A percentile compares a stretch with the other conserved stretches of the same genome.
Conservation (phyloP, 208 protist genomes). For the Polymyxa betae region DNA sequence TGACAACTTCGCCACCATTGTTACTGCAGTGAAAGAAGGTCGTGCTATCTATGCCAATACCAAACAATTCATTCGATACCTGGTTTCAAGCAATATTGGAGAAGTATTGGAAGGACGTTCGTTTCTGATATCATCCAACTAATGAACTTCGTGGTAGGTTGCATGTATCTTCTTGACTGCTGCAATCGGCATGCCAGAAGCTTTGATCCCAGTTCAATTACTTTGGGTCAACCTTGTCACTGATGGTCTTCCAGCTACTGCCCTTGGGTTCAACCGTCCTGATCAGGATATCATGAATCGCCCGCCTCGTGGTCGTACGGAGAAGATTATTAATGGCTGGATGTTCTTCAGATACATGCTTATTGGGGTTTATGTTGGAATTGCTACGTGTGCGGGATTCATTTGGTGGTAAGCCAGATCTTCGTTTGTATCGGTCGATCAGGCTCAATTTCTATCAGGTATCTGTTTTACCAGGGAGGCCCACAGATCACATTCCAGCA, state of each 20-base stretch:
- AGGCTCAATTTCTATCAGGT: background rate
- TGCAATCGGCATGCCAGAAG: constrained; percentile 85
- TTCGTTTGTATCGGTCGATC: constrained; percentile 21
- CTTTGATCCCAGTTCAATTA: constrained; percentile 91
- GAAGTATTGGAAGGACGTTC: constrained; percentile 72
- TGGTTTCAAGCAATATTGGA: constrained; percentile 94
- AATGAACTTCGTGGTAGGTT: constrained; percentile 62
- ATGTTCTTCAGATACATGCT: constrained; percentile 68
- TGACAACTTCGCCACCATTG: constrained; percentile 91
- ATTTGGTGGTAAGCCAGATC: constrained; percentile 65
- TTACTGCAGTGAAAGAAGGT: constrained; percentile 91
- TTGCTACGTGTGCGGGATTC: constrained; percentile 69
- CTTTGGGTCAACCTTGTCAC: constrained; percentile 98
- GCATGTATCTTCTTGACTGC: constrained; percentile 75
- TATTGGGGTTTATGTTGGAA: constrained; percentile 71
- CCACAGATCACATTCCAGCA: constrained; percentile 62
- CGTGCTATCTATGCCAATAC: constrained; percentile 92
- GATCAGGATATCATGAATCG: constrained; percentile 73
- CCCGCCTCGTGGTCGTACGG: constrained; percentile 68
- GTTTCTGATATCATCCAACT: background rate
- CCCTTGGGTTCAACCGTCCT: constrained; percentile 85
- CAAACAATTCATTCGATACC: constrained; percentile 95
- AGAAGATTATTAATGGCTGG: constrained; percentile 68
- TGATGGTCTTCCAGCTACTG: constrained; percentile 94
- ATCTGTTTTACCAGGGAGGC: constrained; percentile 43